Evolutionary conservation across 805 yeast species (phyloP), one percentile per base, ranked within the genome.

Genomic region (Myxozyma monticola): DNA sequence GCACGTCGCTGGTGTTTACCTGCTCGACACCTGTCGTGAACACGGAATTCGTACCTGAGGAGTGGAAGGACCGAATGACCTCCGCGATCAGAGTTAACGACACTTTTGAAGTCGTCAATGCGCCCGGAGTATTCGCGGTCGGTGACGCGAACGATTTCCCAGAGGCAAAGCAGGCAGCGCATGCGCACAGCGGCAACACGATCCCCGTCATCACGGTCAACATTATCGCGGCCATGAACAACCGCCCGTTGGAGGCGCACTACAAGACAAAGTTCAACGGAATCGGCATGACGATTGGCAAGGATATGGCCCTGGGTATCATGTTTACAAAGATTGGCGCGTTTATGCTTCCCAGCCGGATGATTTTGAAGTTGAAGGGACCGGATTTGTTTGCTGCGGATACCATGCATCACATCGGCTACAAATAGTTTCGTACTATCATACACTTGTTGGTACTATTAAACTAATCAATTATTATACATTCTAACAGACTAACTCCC

Each of bases 131-230:
- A 7, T 48, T 48, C 21, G 31, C 42, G 17, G 20, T 49, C 38
- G 56, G 56, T n/a, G 56, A 51, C 39, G 40, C 45, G 15, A 46
- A 30, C 36, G 42, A 47, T 35, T 24, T 51, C 18, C 17, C 20
- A 14, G 55, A 51, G 42, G 46, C 9, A 29, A 45, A 46, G 37
- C 43, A 37, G 37, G 51, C 51, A 7, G n/a, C 36, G 26, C 37
- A 48, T 8, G 24, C 40, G 25, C 34, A 34, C 15, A n/a, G n/a
- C n/a, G 17, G 28, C 6, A 29, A 31, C 17, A 14, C 30, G 25
- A 22, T 34, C 21, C 22, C 38, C 14, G 42, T 40, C 25, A 17
- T 29, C 8, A 3, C n/a, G 17, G 31, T 24, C 30, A 42, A 42
- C 31, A 37, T 42, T n/a, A 6, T 20, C 14, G 29, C 52, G 7